Evolutionary conservation across 78 protist species (phyloP), one percentile per base, ranked within the genome.

Genomic region (Dictyostelium citrinum): DNA sequence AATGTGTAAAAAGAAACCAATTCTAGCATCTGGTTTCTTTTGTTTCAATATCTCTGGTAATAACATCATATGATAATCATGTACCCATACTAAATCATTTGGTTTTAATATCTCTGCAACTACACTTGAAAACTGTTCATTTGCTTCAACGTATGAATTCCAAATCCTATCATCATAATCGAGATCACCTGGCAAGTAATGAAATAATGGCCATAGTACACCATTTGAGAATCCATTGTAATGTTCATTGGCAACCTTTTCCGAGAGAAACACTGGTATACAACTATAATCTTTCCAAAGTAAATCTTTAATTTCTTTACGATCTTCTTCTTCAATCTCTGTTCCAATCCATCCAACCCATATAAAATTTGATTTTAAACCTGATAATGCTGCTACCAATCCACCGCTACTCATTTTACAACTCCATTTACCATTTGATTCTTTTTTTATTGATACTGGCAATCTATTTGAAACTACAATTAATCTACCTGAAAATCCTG

Each of bases 21-120:
- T 96, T n/a, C 91, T 60, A 46, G 91, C 91, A 2, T 72, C 90
- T 20, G 95, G 91, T 22, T 68, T 33, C 46, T 31, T 76, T 33
- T 91, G 67, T 24, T 93, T 83, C 31, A 97, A n/a, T 12, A 93
- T 29, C 93, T 70, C 37, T 29, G 99, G 99, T 14, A 97, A 35
- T 46, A 98, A 98, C 97, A 98, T 93, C 76, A 98, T 81, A 70
- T 98, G 99, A 79, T 97, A 98, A 90, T 98, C 99, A n/a, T 98
- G 99, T 6, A 91, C 90, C 91, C 90, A 82, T 14, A 91, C 75
- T 33, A 97, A 16, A 33, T 96, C 95, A 29, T 88, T 94, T 1
- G 91, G 78, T 22, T 60, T 29, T 61, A 90, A 70, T 9, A 83
- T 86, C 17, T 77, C 95, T 2, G 86, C 55, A 2, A 96, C 96